Evolutionary conservation across 768 basidiomycete genomes (phyloP).

Genomic region (Tricholoma flavovirens): DNA sequence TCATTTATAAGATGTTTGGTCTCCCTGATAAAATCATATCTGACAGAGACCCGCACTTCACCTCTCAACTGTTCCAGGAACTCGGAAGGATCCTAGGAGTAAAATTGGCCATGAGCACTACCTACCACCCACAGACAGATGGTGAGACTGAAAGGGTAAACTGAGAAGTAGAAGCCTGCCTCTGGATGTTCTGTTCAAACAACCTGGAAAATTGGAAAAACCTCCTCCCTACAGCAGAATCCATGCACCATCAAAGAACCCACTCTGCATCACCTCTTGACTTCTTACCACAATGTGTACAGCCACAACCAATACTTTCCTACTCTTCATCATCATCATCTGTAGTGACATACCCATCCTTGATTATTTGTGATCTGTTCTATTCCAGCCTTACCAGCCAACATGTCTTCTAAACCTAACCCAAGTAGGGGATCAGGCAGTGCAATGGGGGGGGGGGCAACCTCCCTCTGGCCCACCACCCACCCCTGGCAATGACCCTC

Average conservation of each 20-base stretch:
- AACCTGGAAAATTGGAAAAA: background rate
- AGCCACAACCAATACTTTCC: no score
- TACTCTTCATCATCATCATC: no score
- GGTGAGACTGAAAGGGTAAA: background rate
- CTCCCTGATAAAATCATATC: background rate
- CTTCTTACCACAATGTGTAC: no score
- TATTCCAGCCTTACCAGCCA: no score
- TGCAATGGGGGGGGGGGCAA: no score
- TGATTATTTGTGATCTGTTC: no score
- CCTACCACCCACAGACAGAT: background rate
- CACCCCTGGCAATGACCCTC: no score
- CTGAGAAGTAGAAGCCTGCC: background rate
- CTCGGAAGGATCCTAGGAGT: background rate
- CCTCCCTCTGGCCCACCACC: no score
- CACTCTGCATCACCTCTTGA: no score
- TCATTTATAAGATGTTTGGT: background rate
- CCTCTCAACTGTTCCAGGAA: background rate
- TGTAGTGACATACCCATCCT: no score
- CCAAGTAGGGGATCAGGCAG: no score
- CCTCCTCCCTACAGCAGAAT: background rate
- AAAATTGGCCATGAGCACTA: background rate
- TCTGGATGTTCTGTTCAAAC: background rate
- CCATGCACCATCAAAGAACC: background rate
- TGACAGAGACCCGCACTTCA: background rate
- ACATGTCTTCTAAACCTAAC: no score